Evolutionary conservation across 768 basidiomycete species (phyloP).

Genomic region (Cyclocybe aegerita): DNA sequence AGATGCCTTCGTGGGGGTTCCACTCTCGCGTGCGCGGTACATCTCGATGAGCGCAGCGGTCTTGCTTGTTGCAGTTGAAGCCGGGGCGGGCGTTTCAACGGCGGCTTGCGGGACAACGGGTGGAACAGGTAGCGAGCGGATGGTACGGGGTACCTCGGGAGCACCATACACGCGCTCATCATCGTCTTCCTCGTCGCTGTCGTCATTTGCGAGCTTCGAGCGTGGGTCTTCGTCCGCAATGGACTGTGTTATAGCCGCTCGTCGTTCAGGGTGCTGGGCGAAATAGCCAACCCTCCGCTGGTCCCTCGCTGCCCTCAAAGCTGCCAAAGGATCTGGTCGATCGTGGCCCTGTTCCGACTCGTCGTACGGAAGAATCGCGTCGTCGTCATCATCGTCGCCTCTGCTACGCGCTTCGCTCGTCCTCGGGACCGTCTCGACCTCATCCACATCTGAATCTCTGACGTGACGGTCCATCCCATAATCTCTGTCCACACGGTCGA

Average conservation of each 20-base stretch:
- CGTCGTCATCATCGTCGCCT: conserved; percentile 25
- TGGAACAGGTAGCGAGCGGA: conserved; percentile 26
- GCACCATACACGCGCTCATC: conserved; percentile 12
- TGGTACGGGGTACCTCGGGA: conserved; percentile 8
- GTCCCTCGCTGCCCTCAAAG: conserved; percentile 26
- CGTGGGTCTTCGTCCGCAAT: conserved; percentile 35
- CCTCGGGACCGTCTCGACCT: conserved; percentile 47
- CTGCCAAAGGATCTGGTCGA: conserved; percentile 16
- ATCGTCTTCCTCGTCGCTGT: conserved; percentile 32
- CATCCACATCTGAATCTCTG: conserved; percentile 49
- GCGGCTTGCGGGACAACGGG: conserved; percentile 16
- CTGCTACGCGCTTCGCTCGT: conserved; percentile 26
- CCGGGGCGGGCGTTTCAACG: conserved; percentile 16
- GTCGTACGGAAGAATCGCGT: conserved; percentile 24
- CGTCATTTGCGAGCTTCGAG: conserved; percentile 34
- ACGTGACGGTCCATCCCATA: conserved; percentile 33
- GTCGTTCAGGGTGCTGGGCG: conserved; percentile 75
- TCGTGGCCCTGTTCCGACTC: conserved; percentile 25
- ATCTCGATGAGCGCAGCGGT: conserved; percentile 82
- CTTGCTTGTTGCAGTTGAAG: conserved; percentile 44
- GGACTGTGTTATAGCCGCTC: conserved; percentile 32
- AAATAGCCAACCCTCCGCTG: conserved; percentile 67
- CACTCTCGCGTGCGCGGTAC: conserved; percentile 75
- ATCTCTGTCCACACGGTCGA: conserved; percentile 35
- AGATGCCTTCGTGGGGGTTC: conserved; percentile 26